phyloP scores from a whole-genome alignment of 371 early-diverging fungal species.

The Gilbertella persicaria region DNA sequence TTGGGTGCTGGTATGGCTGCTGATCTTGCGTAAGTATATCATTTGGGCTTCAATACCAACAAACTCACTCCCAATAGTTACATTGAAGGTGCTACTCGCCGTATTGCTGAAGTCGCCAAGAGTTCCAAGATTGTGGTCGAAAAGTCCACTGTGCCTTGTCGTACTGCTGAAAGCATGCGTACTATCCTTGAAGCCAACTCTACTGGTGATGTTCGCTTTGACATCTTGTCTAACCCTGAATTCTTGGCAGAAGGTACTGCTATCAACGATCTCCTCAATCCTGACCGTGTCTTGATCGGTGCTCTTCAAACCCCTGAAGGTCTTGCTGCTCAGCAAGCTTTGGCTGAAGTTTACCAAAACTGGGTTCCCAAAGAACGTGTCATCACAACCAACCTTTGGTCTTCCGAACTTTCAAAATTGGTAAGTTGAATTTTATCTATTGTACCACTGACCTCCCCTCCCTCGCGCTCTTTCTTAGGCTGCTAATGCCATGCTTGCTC shows the following conservation, averaged over 20 bases:
- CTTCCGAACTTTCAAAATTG: constrained; percentile 91
- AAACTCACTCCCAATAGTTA: constrained; percentile 48
- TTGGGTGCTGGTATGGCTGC: constrained; percentile 85
- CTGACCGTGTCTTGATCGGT: constrained; percentile 95
- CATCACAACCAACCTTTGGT: constrained; percentile 94
- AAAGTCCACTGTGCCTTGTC: constrained; percentile 95
- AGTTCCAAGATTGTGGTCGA: constrained; percentile 91
- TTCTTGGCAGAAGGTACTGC: constrained; percentile 97
- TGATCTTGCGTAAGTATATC: constrained; percentile 74
- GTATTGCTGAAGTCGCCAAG: constrained; percentile 85
- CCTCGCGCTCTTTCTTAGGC: constrained; percentile 55
- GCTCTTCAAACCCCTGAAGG: constrained; percentile 79
- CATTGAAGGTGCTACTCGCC: constrained; percentile 84
- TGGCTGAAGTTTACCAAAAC: constrained; percentile 78
- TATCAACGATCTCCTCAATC: constrained; percentile 79
- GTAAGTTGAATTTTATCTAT: constrained; percentile 37
- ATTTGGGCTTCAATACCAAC: background rate
- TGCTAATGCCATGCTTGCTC: constrained; percentile 94
- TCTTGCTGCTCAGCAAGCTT: constrained; percentile 72
- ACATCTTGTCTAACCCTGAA: constrained; percentile 95
- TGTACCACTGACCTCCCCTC: background rate
- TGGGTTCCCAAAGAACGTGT: constrained; percentile 87
- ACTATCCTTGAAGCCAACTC: constrained; percentile 87
- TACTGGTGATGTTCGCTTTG: constrained; percentile 71
- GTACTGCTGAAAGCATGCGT: constrained; percentile 90